Evolutionary conservation across 345 rosid genomes (phyloP).

Genomic region (Trapa bicornis): DNA sequence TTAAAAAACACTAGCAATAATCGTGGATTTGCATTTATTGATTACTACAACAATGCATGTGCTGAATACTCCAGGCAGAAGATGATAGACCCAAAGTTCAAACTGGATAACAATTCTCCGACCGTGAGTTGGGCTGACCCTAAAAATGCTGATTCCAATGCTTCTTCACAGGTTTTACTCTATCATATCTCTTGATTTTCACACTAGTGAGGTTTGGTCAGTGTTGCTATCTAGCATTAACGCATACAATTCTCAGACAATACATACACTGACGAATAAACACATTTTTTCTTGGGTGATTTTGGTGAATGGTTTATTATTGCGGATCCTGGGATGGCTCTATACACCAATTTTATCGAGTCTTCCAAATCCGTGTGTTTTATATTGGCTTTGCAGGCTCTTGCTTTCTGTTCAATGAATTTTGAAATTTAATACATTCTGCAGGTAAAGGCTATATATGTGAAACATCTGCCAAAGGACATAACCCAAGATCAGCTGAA

Average conservation of each 20-base stretch:
- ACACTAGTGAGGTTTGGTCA: too few species aligned
- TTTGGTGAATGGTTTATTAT: background rate
- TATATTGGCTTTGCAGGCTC: too few species aligned
- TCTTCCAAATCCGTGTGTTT: background rate
- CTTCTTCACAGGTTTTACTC: constrained; percentile 55
- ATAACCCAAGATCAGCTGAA: constrained; percentile 61
- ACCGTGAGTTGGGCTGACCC: constrained; percentile 98
- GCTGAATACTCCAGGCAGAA: constrained; percentile 84
- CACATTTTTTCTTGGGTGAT: background rate
- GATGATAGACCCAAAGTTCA: constrained; percentile 67
- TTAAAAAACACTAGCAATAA: constrained; percentile 49
- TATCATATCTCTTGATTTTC: background rate
- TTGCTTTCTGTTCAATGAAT: constrained; percentile 8
- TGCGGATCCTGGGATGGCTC: background rate
- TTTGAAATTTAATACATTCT: background rate
- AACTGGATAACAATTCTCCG: constrained; percentile 78
- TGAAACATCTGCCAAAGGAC: constrained; percentile 76
- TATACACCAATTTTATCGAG: background rate
- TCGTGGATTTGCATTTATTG: constrained; percentile 84
- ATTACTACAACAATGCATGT: constrained; percentile 82
- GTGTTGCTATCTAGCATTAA: background rate
- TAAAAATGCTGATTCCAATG: constrained; percentile 60
- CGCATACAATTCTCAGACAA: background rate
- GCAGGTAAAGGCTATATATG: constrained; percentile 86
- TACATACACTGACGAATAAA: background rate